Conservation (phyloP, 2,329 filamentous ascomycete genomes). For the Hymenoscyphus scutula region DNA sequence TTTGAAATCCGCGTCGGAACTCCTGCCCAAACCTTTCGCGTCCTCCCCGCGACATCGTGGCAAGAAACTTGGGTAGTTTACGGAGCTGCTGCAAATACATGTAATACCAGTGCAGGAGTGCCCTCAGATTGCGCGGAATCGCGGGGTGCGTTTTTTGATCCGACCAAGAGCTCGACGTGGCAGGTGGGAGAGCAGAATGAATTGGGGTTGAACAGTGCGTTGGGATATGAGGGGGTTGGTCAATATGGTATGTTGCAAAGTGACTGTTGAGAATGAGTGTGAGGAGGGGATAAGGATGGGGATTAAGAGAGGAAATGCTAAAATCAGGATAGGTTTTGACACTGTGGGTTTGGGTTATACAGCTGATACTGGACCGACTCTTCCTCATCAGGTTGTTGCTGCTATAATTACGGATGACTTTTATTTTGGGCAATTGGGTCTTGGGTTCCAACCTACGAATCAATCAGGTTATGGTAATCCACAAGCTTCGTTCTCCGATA, state of each 20-base stretch:
- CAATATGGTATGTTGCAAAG: slow-evolving; percentile 23
- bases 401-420: slow-evolving; percentile 22
- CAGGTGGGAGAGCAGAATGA: slow-evolving; percentile 35
- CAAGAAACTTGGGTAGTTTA: slow-evolving; percentile 57
- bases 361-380: slow-evolving; percentile 20
- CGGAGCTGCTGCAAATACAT: slow-evolving; percentile 58
- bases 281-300: not conserved
- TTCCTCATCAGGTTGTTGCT: slow-evolving; percentile 25
- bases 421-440: slow-evolving; percentile 39
- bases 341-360: slow-evolving; percentile 26
- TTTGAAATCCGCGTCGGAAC: slow-evolving; percentile 42
- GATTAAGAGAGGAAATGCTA: not conserved
- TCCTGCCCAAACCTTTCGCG: slow-evolving; percentile 38
- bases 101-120: slow-evolving; percentile 42
- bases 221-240: slow-evolving; percentile 38
- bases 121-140: slow-evolving; percentile 38
- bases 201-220: slow-evolving; percentile 40
- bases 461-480: slow-evolving; percentile 22
- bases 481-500: slow-evolving; percentile 37
- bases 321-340: no score
- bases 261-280: not conserved
- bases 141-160: slow-evolving; percentile 39
- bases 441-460: slow-evolving; percentile 43
- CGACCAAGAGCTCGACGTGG: slow-evolving; percentile 39
- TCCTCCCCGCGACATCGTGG: slow-evolving; percentile 41